Evolutionary conservation across 306 rosid species (phyloP).

Genomic region (Fragaria ananassa): DNA sequence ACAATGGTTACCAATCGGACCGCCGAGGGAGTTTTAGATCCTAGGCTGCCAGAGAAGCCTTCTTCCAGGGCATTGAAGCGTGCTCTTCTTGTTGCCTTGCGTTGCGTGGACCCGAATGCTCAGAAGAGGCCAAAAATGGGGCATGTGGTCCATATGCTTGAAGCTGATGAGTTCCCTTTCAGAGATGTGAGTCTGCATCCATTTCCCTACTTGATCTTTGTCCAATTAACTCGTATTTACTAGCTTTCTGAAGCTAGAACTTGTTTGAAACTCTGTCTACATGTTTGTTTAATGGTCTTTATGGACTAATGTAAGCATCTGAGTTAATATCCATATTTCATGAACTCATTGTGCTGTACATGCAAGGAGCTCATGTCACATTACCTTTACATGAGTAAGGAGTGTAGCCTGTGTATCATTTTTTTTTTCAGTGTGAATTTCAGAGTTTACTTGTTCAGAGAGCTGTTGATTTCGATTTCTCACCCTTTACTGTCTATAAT

Average conservation of each 20-base stretch:
- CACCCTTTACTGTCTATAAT: constrained; percentile 9
- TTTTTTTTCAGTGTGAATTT: no score
- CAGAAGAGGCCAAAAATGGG: constrained; percentile 68
- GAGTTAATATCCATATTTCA: background rate
- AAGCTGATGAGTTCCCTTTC: constrained; percentile 64
- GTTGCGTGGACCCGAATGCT: constrained; percentile 56
- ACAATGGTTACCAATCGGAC: constrained; percentile 57
- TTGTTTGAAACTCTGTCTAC: background rate
- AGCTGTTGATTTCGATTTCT: background rate
- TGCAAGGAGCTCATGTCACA: background rate
- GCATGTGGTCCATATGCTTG: constrained; percentile 63
- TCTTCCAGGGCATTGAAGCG: constrained; percentile 58
- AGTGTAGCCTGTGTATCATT: background rate
- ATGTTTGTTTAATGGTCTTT: constrained; percentile 1
- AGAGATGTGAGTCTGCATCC: constrained; percentile 42
- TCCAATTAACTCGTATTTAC: background rate
- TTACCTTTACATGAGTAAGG: background rate
- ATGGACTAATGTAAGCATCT: background rate
- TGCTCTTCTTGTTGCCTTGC: constrained; percentile 58
- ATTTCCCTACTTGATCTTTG: constrained; percentile 9
- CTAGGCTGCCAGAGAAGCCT: constrained; percentile 53
- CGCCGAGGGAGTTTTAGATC: constrained; percentile 55
- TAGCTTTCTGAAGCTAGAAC: background rate
- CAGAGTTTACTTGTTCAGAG: background rate
- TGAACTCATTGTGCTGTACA: background rate